Evolutionary conservation across 257 asterid species (phyloP), one percentile per base, ranked within the genome.

Genomic region (Galeopsis tetrahit): DNA sequence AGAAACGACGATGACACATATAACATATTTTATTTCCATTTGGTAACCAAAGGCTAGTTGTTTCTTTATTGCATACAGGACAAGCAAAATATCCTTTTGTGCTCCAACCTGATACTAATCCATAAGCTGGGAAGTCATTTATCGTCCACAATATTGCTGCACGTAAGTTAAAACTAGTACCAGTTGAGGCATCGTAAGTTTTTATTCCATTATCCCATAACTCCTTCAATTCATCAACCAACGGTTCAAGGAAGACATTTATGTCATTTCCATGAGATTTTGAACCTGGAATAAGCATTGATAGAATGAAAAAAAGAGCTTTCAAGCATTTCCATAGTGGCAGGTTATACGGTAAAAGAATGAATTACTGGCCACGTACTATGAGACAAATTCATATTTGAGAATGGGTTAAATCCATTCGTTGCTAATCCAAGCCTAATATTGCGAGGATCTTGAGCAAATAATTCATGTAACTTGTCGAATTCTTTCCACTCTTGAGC

Each of bases 51-150:
- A 7, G 15, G n/a, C 63, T 68, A 10, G 62, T 32, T n/a, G 63
- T 69, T 11, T 21, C 5, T 7, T 35, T 49, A 11, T 40, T 70
- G 11, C 75, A 70, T n/a, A 31, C 13, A 0, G 75, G 60, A 56
- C 68, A 71, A 11, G 75, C 51, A 17, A 52, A 52, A 52, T 52
- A 69, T 10, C 64, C 65, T 21, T 69, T 69, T 36, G 73, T 69
- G 13, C 48, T 56, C 68, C 49, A 60, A n/a, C 75, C 68, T 33
- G 28, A 21, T 21, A 21, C 28, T 21, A 21, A 21, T 21, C 28
- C 28, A 21, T 21, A 21, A 21, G 28, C 28, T 21, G 28, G 28
- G 28, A 21, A 21, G 28, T 21, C 63, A 35, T 52, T 51, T 68
- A 68, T 68, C 6, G 63, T 68, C 35, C 63, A 68, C 28, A 68